Evolutionary conservation across 129 eudicot species (phyloP), one percentile per base, ranked within the genome.

Genomic region (Pseudognaphalium luteoalbum): DNA sequence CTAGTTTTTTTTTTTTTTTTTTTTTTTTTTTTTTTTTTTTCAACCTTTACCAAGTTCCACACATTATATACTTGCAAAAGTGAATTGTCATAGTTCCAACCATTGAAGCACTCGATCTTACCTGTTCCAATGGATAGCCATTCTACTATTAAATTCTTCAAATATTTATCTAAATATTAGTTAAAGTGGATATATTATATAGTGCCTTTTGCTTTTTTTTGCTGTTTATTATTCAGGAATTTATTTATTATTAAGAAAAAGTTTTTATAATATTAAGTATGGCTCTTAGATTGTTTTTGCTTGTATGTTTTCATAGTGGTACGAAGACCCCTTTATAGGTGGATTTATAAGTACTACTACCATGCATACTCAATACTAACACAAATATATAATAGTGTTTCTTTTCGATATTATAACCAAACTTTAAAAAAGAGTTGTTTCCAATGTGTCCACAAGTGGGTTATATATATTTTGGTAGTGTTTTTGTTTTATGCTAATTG

Each of bases 291-390:
- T 8, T 33, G 56, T 41, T 3, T 35, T 76, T 68, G 74, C 33
- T 76, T 57, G 74, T 76, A 34, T 37, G 66, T 54, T 54, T 33
- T 76, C 14, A 39, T 54, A 51, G 80, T 76, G 79, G 68, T 20
- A 75, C 33, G 7, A 64, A 10, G 30, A 50, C 50, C 78, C 17
- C 47, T 74, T 74, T 62, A 57, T 34, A 7, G 16, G 34, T 20
- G 56, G 58, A 34, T 33, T 8, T 50, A 42, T 39, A 73, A 73
- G 61, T 70, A 51, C 63, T 3, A 30, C 15, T 21, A 70, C 30
- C 41, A 56, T 54, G 66, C 50, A 56, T n/a, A 56, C 54, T 65
- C 66, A 56, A 72, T 58, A 35, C 74, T 30, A 72, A 10, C 51
- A 9, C 6, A 60, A 3, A 12, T 6, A 15, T 59, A 60, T 41